Evolutionary conservation across 2,329 filamentous ascomycete species (phyloP).

Genomic region (Xylariaceae sp.): DNA sequence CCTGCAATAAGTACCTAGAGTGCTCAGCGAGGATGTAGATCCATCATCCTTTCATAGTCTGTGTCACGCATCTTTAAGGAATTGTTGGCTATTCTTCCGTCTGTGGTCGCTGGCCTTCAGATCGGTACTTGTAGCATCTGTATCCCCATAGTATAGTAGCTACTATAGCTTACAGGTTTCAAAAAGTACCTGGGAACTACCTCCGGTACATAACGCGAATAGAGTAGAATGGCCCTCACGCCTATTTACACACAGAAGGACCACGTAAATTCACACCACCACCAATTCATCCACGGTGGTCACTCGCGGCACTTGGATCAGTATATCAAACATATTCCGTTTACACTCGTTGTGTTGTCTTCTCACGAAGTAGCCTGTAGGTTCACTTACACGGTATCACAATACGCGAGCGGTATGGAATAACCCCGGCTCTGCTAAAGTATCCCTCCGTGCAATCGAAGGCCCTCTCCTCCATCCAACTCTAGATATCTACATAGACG

Average conservation of each 20-base stretch:
- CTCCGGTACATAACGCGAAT: too few species aligned
- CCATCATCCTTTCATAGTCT: neutral
- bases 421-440: neutral
- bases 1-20: too few species aligned
- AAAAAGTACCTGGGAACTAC: too few species aligned
- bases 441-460: too few species aligned
- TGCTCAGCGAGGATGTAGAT: too few species aligned
- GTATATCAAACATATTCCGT: conserved; percentile 25
- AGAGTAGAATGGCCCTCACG: too few species aligned
- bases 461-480: conserved; percentile 18
- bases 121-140: conserved; percentile 2
- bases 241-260: too few species aligned
- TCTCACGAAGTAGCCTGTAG: conserved; percentile 15
- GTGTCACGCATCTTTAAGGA: conserved; percentile 12
- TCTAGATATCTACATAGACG: conserved; percentile 28
- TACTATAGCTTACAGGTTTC: too few species aligned
- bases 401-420: conserved; percentile 21
- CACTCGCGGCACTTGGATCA: conserved; percentile 18
- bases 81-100: conserved; percentile 3
- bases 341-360: conserved; percentile 13
- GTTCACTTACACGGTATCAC: conserved; percentile 7
- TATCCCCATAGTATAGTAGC: too few species aligned
- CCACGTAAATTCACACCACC: conserved; percentile 17
- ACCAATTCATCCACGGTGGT: neutral
- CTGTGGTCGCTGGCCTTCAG: conserved; percentile 1